Conservation (phyloP, 768 basidiomycete genomes). For the Suillus occidentalis region DNA sequence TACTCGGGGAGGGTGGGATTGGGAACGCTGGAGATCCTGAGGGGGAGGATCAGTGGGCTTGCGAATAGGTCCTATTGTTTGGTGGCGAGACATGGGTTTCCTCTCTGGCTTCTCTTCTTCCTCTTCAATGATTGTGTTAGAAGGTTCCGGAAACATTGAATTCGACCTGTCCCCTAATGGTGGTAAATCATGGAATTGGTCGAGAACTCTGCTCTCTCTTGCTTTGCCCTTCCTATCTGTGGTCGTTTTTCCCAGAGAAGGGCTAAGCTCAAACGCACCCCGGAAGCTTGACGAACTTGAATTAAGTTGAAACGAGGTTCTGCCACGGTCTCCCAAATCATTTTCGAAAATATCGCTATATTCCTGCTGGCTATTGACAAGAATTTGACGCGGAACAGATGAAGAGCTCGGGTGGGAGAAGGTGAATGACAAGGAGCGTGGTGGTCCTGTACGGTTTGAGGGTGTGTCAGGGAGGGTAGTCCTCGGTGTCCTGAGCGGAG, state of each 20-base stretch:
- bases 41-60: conserved; percentile 10
- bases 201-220: conserved; percentile 45
- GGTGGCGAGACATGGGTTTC: conserved; percentile 19
- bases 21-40: conserved; percentile 20
- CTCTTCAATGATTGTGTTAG: conserved; percentile 29
- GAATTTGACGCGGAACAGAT: conserved; percentile 27
- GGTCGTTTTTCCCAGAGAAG: conserved; percentile 34
- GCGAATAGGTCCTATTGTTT: conserved; percentile 5
- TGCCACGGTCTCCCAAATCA: conserved; percentile 35
- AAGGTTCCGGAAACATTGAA: conserved; percentile 19
- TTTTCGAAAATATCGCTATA: conserved; percentile 29
- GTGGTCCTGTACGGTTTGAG: conserved; percentile 68
- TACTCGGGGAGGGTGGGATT: conserved; percentile 29
- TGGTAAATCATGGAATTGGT: conserved; percentile 58
- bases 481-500: conserved; percentile 6
- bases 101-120: conserved; percentile 25
- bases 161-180: conserved; percentile 44
- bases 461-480: conserved; percentile 43
- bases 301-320: conserved; percentile 29
- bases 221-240: conserved; percentile 56
- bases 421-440: conserved; percentile 67
- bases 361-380: conserved; percentile 27
- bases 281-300: conserved; percentile 51
- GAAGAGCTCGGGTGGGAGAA: conserved; percentile 52
- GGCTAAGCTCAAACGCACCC: conserved; percentile 54